Percentiles rank a stretch among this genome's conserved stretches.
phyloP scores from a whole-genome alignment of 2,329 filamentous ascomycete species.

The Fusarium gaditjirri region DNA sequence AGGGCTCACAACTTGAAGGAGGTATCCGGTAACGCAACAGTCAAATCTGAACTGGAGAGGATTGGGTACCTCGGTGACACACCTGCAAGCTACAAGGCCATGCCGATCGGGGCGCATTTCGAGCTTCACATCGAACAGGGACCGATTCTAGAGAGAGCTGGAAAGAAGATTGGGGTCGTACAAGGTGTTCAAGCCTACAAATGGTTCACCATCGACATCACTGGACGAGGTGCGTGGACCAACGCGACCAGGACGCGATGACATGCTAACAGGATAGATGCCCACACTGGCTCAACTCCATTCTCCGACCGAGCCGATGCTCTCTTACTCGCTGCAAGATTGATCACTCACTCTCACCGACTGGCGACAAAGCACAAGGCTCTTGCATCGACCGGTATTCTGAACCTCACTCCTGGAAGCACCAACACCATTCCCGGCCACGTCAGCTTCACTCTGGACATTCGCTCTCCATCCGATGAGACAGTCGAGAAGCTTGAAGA shows the following conservation, averaged over 20 bases:
- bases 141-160: slow-evolving; percentile 32
- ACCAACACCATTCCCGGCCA: slow-evolving; percentile 76
- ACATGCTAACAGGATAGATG: slow-evolving; percentile 45
- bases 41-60: slow-evolving; percentile 66
- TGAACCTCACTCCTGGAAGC: slow-evolving; percentile 60
- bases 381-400: slow-evolving; percentile 46
- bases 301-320: slow-evolving; percentile 48
- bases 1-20: slow-evolving; percentile 72
- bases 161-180: slow-evolving; percentile 31
- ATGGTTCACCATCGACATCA: slow-evolving; percentile 43
- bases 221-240: slow-evolving; percentile 31
- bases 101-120: slow-evolving; percentile 79
- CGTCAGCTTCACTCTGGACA: slow-evolving; percentile 73
- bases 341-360: slow-evolving; percentile 44
- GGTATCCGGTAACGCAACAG: slow-evolving; percentile 50
- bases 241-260: no score
- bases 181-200: slow-evolving; percentile 43
- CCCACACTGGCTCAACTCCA: slow-evolving; percentile 43
- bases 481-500: slow-evolving; percentile 64
- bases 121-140: slow-evolving; percentile 85
- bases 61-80: slow-evolving; percentile 75
- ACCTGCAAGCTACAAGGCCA: slow-evolving; percentile 33
- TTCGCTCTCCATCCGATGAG: slow-evolving; percentile 65
- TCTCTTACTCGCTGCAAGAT: slow-evolving; percentile 43
- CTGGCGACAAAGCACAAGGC: slow-evolving; percentile 41